phyloP scores from a whole-genome alignment of 768 basidiomycete species.

The Trametes maxima region DNA sequence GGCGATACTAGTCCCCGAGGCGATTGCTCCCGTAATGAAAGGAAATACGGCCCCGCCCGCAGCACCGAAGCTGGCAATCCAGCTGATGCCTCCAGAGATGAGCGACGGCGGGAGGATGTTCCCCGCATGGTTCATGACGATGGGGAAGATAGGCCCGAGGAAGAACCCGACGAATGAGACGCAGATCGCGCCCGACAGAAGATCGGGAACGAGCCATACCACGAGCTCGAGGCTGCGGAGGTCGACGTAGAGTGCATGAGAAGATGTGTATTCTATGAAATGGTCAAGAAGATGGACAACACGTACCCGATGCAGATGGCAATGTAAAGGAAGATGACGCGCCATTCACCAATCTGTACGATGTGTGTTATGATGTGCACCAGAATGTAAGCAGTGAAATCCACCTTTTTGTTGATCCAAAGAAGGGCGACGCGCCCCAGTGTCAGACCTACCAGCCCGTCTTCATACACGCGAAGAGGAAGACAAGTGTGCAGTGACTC shows the following conservation, averaged over 20 bases:
- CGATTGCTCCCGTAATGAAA: slow-evolving; percentile 52
- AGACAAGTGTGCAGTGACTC: not conserved
- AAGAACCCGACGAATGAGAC: slow-evolving; percentile 57
- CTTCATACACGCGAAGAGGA: not conserved
- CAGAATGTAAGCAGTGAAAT: not conserved
- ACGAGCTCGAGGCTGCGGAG: slow-evolving; percentile 51
- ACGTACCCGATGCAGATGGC: slow-evolving; percentile 40
- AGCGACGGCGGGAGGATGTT: slow-evolving; percentile 47
- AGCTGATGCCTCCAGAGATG: slow-evolving; percentile 46
- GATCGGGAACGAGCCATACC: slow-evolving; percentile 58
- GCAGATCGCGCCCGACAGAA: slow-evolving; percentile 57
- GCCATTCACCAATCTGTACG: slow-evolving; percentile 40
- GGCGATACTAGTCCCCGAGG: slow-evolving; percentile 44
- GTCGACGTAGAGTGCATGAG: slow-evolving; percentile 26
- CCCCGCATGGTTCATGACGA: slow-evolving; percentile 44
- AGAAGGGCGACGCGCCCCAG: slow-evolving; percentile 55
- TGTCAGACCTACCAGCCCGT: slow-evolving; percentile 41
- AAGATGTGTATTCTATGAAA: not conserved
- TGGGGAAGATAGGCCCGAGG: slow-evolving; percentile 51
- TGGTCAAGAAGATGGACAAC: not conserved
- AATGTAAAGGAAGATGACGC: slow-evolving; percentile 41
- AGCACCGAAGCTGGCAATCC: slow-evolving; percentile 55
- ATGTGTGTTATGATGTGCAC: not conserved
- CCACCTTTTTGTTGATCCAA: slow-evolving; percentile 50
- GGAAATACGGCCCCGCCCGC: slow-evolving; percentile 54